A percentile compares a stretch with the other conserved stretches of the same genome.
Conservation (phyloP, 768 basidiomycete species). For the Nidularia pulvinata region DNA sequence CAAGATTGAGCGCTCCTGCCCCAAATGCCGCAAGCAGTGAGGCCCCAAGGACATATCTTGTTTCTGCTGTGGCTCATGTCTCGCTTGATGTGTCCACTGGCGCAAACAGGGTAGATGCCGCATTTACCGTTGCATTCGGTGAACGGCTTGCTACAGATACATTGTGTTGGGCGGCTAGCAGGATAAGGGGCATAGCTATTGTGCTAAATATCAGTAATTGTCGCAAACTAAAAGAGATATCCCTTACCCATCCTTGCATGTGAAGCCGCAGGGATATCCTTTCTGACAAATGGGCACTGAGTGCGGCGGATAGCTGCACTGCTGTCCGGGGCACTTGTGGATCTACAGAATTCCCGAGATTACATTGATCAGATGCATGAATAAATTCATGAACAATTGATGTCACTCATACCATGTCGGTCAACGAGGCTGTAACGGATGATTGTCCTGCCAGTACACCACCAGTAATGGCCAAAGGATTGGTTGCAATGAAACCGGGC, state of each 20-base stretch:
- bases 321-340: constrained; percentile 8
- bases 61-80: constrained; percentile 17
- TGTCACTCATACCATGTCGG: constrained; percentile 24
- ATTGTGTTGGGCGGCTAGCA: constrained; percentile 32
- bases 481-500: constrained; percentile 27
- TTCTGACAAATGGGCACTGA: constrained; percentile 29
- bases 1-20: constrained; percentile 34
- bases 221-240: background rate
- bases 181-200: constrained; percentile 19
- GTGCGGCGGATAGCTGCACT: constrained; percentile 41
- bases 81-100: constrained; percentile 29
- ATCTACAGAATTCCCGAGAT: constrained; percentile 14
- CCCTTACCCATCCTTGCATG: constrained; percentile 42
- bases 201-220: background rate
- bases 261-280: constrained; percentile 40
- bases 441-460: constrained; percentile 24
- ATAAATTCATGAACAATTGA: background rate
- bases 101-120: constrained; percentile 27
- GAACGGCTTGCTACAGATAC: constrained; percentile 38
- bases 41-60: constrained; percentile 31
- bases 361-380: background rate
- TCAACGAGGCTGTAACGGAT: constrained; percentile 23
- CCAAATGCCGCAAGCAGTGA: constrained; percentile 41
- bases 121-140: constrained; percentile 52
- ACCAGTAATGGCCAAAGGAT: constrained; percentile 23